Base-by-base conservation (phyloP, 345 rosid genomes). In the Arabidopsis suecica region DNA sequence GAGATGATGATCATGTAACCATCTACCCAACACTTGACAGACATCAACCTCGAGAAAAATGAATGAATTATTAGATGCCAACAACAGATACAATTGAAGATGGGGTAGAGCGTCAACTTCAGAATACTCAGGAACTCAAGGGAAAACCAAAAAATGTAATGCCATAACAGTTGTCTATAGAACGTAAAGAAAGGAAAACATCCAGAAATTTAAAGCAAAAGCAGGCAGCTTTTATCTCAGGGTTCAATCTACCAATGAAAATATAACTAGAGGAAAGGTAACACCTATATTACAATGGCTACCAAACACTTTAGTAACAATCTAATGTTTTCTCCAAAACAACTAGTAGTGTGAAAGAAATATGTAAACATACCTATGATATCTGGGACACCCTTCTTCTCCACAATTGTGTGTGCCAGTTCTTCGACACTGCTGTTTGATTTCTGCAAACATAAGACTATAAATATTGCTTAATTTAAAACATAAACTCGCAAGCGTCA, bases 321-420 rank as follows among this genome's bases (percentile, higher is more conserved):
- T 58, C 40, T 49, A 25, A 28, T 25, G 50, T 25, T 50, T 9
- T 37, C 61, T 72, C 50, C 8, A 47, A 34, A 69, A 42, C 66
- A 71, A 47, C 5, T 6, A 54, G 61, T 18, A 23, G 59, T 2
- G 34, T 38, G 8, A 18, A 45, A 40, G 18, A 67, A 47, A 20
- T 65, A 23, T 72, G 23, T 6, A 14, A 41, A 38, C 8, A 55
- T 78, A 90, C 98, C 95, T 62, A 94, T 86, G 34, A 94, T 91
- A 78, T 94, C 97, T 4, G 97, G 98, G 71, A 88, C 83, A 18
- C 89, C 89, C 71, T 90, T 91, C 83, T 91, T 91, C 72, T 94
- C 98, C 85, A 86, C 50, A 48, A 94, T 83, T 42, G 76, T 67
- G 6, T 86, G 89, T 0, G 96, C 93, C 16, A 91, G 68, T 79